Percentiles rank a stretch among this genome's conserved stretches.
Conservation (phyloP, 2,329 filamentous ascomycete species). For the Verticillium isaacii region DNA sequence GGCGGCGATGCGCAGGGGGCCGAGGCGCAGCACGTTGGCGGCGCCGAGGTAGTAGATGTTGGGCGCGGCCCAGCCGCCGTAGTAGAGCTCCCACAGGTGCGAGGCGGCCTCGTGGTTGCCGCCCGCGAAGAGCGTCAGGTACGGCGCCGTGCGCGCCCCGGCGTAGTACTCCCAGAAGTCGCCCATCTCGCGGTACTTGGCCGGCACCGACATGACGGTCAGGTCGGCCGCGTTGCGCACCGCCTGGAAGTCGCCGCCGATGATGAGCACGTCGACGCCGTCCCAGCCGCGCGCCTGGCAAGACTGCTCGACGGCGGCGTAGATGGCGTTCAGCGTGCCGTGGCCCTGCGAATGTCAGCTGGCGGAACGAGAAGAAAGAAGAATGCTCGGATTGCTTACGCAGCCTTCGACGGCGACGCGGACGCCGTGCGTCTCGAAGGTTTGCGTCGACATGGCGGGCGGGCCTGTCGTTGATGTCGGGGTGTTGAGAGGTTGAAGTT, state of each 20-base stretch:
- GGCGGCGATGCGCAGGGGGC: constrained; percentile 80
- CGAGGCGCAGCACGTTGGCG: constrained; percentile 80
- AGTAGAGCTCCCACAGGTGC: constrained; percentile 87
- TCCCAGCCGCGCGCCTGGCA: constrained; percentile 72
- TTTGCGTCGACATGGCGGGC: constrained; percentile 23
- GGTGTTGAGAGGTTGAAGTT: constrained; percentile 3
- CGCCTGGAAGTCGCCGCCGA: constrained; percentile 87
- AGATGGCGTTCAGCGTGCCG: constrained; percentile 87
- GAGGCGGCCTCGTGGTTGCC: constrained; percentile 95
- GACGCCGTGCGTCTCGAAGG: constrained; percentile 43
- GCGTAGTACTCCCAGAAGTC: constrained; percentile 96
- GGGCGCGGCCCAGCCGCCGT: constrained; percentile 93
- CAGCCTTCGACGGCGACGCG: constrained; percentile 85
- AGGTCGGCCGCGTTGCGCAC: constrained; percentile 86
- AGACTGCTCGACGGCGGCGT: constrained; percentile 67
- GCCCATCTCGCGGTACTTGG: constrained; percentile 80
- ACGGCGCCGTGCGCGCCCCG: constrained; percentile 71
- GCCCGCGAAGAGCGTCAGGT: constrained; percentile 85
- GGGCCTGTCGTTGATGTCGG: constrained; percentile 5
- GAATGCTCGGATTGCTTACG: constrained; percentile 42
- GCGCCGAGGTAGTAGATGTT: constrained; percentile 97
- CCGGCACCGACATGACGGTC: constrained; percentile 81
- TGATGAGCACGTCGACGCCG: constrained; percentile 82
- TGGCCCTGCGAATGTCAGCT: constrained; percentile 59
- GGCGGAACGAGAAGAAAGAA: background rate